Evolutionary conservation across 2,329 filamentous ascomycete genomes (phyloP), one percentile per base, ranked within the genome.

Genomic region (Trichoderma gracile): DNA sequence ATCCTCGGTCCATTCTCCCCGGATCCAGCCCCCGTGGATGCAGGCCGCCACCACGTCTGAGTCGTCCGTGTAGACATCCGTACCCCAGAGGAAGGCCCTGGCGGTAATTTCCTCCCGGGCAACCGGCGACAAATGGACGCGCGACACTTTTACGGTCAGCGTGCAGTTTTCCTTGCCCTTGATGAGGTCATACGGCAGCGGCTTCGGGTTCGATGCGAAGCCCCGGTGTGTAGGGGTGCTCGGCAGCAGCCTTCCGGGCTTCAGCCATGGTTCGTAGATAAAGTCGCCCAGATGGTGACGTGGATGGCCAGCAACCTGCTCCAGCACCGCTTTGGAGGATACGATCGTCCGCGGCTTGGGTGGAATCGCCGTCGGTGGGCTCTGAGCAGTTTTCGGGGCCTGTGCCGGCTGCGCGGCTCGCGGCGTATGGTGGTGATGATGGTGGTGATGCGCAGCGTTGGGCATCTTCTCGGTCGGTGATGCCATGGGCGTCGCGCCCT

Each of bases 41-140:
- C 93, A 94, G 2, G 94, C 93, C 0, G 93, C 94, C 25, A 99
- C 84, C 0, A 95, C 87, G 73, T 99, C 95, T 0, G 93, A 97
- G 76, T 99, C 95, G 70, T 99, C 95, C 0, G 93, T 96, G 74
- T 98, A 98, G 7, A 99, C 85, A 43, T 96, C 93, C 0, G 92
- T 95, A 1, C 95, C 95, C 93, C 94, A 99, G 0, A 99, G 76
- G 8, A 91, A 91, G 21, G 90, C 85, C 40, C 92, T 86, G 8
- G 86, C 80, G 12, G 93, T 96, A 58, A 98, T 93, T 69, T 96
- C 91, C 73, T 95, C 91, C 33, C 94, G 85, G 25, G 90, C 86
- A 8, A 82, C 78, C 0, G 86, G 76, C 9, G 85, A 86, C 8
- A 99, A 80, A 71, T 95, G 92, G 54, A 90, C 86, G 30, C 90